Evolutionary conservation across 352 stramenopile genomes (phyloP).

Genomic region (Thalassiosira oceanica): DNA sequence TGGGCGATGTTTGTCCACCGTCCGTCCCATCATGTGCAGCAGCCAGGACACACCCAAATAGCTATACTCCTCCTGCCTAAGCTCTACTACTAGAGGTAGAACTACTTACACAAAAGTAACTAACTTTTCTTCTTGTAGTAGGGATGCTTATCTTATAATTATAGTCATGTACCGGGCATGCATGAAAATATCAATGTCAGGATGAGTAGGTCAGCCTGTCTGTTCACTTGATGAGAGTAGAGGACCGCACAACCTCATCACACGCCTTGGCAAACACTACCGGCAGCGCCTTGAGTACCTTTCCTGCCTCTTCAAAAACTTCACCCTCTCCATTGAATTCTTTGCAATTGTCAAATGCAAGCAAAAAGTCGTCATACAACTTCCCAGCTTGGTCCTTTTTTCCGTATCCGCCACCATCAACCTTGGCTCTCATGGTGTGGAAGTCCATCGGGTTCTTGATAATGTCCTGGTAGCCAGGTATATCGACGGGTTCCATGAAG

Average conservation of each 20-base stretch:
- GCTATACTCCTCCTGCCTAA: too few species aligned
- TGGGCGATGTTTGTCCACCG: too few species aligned
- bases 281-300: constrained; percentile 61
- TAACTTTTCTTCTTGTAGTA: too few species aligned
- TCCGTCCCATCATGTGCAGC: too few species aligned
- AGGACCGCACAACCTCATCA: constrained; percentile 22
- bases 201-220: too few species aligned
- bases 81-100: too few species aligned
- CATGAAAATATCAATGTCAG: too few species aligned
- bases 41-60: too few species aligned
- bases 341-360: constrained; percentile 80
- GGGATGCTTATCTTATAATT: too few species aligned
- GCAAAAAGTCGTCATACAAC: constrained; percentile 75
- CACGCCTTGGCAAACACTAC: constrained; percentile 48
- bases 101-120: too few species aligned
- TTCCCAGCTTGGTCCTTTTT: constrained; percentile 52
- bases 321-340: constrained; percentile 76
- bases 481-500: constrained; percentile 88
- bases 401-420: constrained; percentile 76
- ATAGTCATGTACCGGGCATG: too few species aligned
- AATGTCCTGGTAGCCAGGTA: constrained; percentile 89
- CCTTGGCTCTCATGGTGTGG: constrained; percentile 87
- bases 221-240: too few species aligned
- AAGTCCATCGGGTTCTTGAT: constrained; percentile 91
- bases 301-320: constrained; percentile 68